Evolutionary conservation across 78 protist genomes (phyloP), one percentile per base, ranked within the genome.

Genomic region (Dictyostelium intermedium): DNA sequence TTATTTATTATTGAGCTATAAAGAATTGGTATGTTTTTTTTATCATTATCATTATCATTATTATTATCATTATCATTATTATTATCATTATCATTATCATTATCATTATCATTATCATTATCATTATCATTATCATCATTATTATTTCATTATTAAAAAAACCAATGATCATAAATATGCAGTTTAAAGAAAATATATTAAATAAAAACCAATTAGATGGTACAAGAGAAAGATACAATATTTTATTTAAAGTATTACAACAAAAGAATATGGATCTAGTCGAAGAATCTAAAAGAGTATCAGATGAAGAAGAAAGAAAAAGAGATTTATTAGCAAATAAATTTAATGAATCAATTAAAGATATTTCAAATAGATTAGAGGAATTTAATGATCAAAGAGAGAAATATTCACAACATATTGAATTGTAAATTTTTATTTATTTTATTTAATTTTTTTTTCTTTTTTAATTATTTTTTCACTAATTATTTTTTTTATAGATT

Each of bases 311-410:
- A 30, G 91, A 84, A 39, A 14, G 2, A 25, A 84, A 84, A 39
- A 61, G 91, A 16, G 74, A 45, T 39, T 47, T 60, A 0, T 35
- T 84, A 63, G 70, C 91, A 18, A 50, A 37, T 70, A 84, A 84
- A 30, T 84, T 84, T 23, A 63, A 70, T 45, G 30, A 41, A 18
- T 63, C 91, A 39, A 72, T 84, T 27, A 69, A 37, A 56, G 91
- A 84, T n/a, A 73, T 84, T 27, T 37, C 91, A 16, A 27, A 34
- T 11, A 84, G 70, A 45, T 45, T 84, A n/a, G 56, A 84, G 8
- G 91, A 84, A 35, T 84, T 69, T 27, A 84, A 84, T 30, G 80
- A 37, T 23, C 91, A 84, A 45, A 69, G 80, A 73, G 80, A 73
- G 45, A 73, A 73, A 73, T 34, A 73, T 73, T 27, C 25, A 3